Evolutionary conservation across 1,139 yeast species (phyloP).

Genomic region (Candida buenavistaensis): DNA sequence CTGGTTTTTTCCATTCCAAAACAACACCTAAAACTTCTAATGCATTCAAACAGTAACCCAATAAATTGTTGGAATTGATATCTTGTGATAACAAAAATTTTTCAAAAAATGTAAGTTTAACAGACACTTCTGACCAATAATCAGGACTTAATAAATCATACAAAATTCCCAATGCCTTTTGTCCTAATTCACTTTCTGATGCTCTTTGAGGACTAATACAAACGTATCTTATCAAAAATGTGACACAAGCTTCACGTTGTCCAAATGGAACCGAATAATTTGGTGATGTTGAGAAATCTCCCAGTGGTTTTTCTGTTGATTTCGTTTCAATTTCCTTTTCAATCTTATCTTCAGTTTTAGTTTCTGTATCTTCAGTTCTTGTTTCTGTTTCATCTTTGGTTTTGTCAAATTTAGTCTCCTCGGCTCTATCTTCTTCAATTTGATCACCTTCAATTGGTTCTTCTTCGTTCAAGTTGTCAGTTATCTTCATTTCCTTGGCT

Average conservation of each 20-base stretch:
- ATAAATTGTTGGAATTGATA: conserved; percentile 55
- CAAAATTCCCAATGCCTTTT: conserved; percentile 74
- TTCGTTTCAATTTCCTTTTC: conserved; percentile 19
- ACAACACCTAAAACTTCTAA: conserved; percentile 88
- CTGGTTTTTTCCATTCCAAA: conserved; percentile 69
- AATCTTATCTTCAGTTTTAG: conserved; percentile 17
- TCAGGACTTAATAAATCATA: conserved; percentile 70
- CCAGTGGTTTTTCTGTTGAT: conserved; percentile 11
- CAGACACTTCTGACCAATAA: conserved; percentile 85
- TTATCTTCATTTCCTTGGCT: conserved; percentile 31
- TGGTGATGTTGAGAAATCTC: conserved; percentile 42
- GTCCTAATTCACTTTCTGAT: conserved; percentile 80
- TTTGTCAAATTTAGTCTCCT: too few relatives aligned
- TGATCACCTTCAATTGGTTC: conserved; percentile 10
- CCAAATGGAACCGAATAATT: conserved; percentile 68
- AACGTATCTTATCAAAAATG: conserved; percentile 82
- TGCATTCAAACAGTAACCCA: conserved; percentile 86
- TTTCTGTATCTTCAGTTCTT: too few relatives aligned
- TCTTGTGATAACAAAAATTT: conserved; percentile 81
- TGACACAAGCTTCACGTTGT: conserved; percentile 89
- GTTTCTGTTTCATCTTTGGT: too few relatives aligned
- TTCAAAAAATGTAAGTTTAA: conserved; percentile 83
- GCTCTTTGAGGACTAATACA: conserved; percentile 87
- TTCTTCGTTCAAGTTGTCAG: conserved; percentile 12
- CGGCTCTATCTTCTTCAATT: conserved; percentile 10